Conservation (phyloP, 345 rosid genomes). For the Ricinus communis region DNA sequence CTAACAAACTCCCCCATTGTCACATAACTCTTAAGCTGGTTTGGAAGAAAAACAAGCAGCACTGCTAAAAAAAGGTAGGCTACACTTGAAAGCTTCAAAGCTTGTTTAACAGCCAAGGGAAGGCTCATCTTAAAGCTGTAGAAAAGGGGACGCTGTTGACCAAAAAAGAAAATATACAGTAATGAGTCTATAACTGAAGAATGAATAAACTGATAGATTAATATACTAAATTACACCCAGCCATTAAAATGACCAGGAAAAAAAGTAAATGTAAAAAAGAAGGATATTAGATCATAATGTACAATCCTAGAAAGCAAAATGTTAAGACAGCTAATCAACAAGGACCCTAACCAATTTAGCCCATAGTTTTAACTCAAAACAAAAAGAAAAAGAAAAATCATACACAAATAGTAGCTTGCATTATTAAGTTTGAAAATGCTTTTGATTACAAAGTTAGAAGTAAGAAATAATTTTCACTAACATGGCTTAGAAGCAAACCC, state of each 20-base stretch:
- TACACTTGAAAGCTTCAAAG: conserved; percentile 56
- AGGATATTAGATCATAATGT: neutral
- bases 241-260: neutral
- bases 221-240: neutral
- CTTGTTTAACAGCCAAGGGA: conserved; percentile 48
- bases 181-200: conserved; percentile 3
- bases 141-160: conserved; percentile 69
- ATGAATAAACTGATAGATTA: neutral
- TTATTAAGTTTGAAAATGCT: too few relatives aligned
- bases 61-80: conserved; percentile 49
- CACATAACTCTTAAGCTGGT: conserved; percentile 34
- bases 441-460: too few relatives aligned
- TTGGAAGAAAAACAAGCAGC: conserved; percentile 44
- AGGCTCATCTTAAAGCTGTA: conserved; percentile 90
- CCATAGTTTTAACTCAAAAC: neutral
- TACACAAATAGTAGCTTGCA: neutral
- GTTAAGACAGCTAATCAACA: too few relatives aligned
- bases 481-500: too few relatives aligned
- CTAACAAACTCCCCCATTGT: conserved; percentile 46
- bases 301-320: neutral
- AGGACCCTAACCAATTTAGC: too few relatives aligned
- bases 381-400: neutral
- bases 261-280: neutral
- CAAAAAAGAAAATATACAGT: conserved; percentile 15
- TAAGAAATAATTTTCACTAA: too few relatives aligned